Evolutionary conservation across 352 stramenopile genomes (phyloP).

Genomic region (Phytopythium vexans): DNA sequence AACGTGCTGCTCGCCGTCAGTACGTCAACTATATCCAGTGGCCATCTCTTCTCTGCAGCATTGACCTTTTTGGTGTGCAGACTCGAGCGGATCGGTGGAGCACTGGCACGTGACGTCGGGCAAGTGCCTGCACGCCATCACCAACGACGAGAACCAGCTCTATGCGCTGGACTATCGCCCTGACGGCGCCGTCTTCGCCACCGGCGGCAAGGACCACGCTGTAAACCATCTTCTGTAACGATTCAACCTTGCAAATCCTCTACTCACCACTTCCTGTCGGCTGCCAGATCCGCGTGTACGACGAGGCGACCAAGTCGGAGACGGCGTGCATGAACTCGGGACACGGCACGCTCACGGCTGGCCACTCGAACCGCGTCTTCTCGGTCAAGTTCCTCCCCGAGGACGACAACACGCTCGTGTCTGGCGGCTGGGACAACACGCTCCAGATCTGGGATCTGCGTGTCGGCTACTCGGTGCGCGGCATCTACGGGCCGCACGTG

Average conservation of each 20-base stretch:
- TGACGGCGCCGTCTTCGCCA: conserved; percentile 87
- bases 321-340: conserved; percentile 67
- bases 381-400: conserved; percentile 86
- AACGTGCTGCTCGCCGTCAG: conserved; percentile 89
- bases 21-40: conserved; percentile 25
- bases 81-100: conserved; percentile 86
- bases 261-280: too few species aligned
- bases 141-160: conserved; percentile 84
- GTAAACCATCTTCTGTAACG: conserved; percentile 14
- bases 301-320: conserved; percentile 86
- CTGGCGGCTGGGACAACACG: conserved; percentile 92
- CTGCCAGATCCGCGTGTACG: conserved; percentile 70
- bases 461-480: conserved; percentile 79
- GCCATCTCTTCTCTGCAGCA: neutral
- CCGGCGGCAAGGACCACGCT: conserved; percentile 85
- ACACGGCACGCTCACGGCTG: conserved; percentile 57
- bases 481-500: conserved; percentile 91
- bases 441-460: conserved; percentile 92
- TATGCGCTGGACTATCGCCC: conserved; percentile 88
- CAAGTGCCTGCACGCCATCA: conserved; percentile 91
- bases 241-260: too few species aligned
- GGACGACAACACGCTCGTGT: conserved; percentile 81
- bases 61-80: conserved; percentile 22
- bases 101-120: conserved; percentile 93
- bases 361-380: conserved; percentile 92